phyloP scores from a whole-genome alignment of 345 rosid species.

The Gossypium rotundifolium region DNA sequence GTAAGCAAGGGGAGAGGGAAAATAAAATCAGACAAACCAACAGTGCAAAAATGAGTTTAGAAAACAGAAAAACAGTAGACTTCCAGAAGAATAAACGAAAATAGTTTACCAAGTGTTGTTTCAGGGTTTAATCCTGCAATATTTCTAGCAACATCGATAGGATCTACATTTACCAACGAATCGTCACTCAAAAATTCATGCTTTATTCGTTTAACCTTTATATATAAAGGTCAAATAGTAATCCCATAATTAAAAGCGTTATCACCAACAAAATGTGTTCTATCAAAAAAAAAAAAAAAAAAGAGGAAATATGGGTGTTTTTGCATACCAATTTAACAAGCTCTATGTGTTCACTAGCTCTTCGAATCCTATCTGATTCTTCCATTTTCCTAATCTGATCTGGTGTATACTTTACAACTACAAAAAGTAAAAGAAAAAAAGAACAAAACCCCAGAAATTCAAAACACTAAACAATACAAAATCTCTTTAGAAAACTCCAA shows the following conservation, averaged over 20 bases:
- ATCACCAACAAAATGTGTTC: not conserved
- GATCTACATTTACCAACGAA: too few relatives aligned
- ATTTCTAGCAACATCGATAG: too few relatives aligned
- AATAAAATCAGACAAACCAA: too few relatives aligned
- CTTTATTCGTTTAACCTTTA: constrained; percentile 59
- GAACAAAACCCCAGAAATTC: not conserved
- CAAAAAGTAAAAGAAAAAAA: not conserved
- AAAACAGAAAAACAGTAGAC: too few relatives aligned
- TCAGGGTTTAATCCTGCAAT: too few relatives aligned
- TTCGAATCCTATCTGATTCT: constrained; percentile 82
- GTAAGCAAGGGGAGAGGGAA: too few relatives aligned
- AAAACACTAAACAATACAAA: not conserved
- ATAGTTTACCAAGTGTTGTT: too few relatives aligned
- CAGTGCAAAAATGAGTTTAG: too few relatives aligned
- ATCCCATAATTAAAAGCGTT: constrained; percentile 1
- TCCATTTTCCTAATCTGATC: constrained; percentile 89
- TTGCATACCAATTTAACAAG: constrained; percentile 57
- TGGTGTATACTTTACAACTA: constrained; percentile 66
- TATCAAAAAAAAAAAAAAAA: not conserved
- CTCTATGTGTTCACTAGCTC: constrained; percentile 50
- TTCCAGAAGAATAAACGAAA: too few relatives aligned
- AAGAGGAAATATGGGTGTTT: not conserved
- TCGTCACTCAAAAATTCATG: constrained; percentile 34
- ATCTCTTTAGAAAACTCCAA: not conserved
- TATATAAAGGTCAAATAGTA: not conserved